phyloP scores from a whole-genome alignment of 192 early-diverging fungal genomes.

The Pilaira anomala region DNA sequence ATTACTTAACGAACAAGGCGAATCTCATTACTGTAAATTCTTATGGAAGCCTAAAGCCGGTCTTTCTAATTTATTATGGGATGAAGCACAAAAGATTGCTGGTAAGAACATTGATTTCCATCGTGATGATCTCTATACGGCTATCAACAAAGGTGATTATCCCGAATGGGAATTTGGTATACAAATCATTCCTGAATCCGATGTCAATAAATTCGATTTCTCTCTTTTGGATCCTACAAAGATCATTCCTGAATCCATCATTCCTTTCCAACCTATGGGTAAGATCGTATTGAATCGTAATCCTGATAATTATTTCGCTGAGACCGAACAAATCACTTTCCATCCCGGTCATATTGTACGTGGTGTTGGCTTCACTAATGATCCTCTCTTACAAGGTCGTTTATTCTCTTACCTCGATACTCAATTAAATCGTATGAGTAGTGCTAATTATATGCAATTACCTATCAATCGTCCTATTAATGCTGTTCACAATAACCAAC shows the following conservation, averaged over 20 bases:
- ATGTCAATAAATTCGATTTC: constrained; percentile 37
- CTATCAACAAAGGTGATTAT: constrained; percentile 36
- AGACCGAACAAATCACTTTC: constrained; percentile 49
- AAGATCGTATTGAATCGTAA: constrained; percentile 45
- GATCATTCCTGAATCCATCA: constrained; percentile 42
- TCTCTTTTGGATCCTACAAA: constrained; percentile 49
- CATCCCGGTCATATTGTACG: constrained; percentile 37
- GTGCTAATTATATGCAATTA: constrained; percentile 42
- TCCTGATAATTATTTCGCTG: constrained; percentile 44
- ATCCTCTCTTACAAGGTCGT: constrained; percentile 46
- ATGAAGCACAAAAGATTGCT: constrained; percentile 41
- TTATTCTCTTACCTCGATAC: constrained; percentile 48
- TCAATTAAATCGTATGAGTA: constrained; percentile 38
- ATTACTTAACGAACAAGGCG: constrained; percentile 41
- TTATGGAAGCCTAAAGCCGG: constrained; percentile 43
- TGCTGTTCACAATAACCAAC: constrained; percentile 44
- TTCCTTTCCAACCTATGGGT: constrained; percentile 39
- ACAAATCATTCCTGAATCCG: constrained; percentile 37
- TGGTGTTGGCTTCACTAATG: constrained; percentile 43
- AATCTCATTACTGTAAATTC: constrained; percentile 41
- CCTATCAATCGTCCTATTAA: constrained; percentile 47
- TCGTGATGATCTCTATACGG: constrained; percentile 37
- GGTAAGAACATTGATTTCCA: constrained; percentile 46
- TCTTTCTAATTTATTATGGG: constrained; percentile 27
- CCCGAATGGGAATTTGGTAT: constrained; percentile 45